A percentile compares a stretch with the other conserved stretches of the same genome.
Evolutionary conservation across 2,329 filamentous ascomycete species (phyloP).

Genomic region (Hortaea werneckii): DNA sequence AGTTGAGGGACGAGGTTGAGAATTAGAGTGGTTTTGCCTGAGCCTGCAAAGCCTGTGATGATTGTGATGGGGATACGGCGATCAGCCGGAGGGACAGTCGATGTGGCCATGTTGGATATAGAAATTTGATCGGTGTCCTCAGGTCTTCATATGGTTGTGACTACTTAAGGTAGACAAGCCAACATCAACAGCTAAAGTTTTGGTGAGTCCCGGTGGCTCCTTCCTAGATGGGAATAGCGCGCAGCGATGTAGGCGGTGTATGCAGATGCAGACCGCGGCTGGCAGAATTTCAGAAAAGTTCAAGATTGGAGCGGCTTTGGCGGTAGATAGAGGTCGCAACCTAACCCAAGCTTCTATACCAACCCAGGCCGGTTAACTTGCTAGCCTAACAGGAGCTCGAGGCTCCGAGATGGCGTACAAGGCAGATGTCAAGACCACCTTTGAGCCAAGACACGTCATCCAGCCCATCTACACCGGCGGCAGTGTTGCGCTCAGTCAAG

Average conservation of each 20-base stretch:
- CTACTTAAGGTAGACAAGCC: too few species aligned
- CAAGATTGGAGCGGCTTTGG: not conserved
- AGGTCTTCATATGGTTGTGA: too few species aligned
- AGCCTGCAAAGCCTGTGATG: slow-evolving; percentile 89
- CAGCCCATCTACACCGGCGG: slow-evolving; percentile 93
- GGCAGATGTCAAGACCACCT: slow-evolving; percentile 67
- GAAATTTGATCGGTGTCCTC: too few species aligned
- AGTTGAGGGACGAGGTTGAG: slow-evolving; percentile 91
- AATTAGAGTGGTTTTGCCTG: slow-evolving; percentile 91
- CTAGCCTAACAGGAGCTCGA: not conserved
- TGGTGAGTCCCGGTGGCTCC: not conserved
- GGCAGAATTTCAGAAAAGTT: not conserved
- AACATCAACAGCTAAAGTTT: too few species aligned
- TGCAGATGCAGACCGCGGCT: not conserved
- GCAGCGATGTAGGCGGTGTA: not conserved
- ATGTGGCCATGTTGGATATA: not conserved
- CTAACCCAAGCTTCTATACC: too few species aligned
- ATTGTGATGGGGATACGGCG: slow-evolving; percentile 73
- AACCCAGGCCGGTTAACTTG: too few species aligned
- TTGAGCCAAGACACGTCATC: slow-evolving; percentile 71
- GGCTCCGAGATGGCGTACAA: slow-evolving; percentile 42
- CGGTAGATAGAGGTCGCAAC: too few species aligned
- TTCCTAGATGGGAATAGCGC: not conserved
- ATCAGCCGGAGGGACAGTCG: not conserved
- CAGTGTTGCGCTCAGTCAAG: slow-evolving; percentile 69